phyloP scores from a whole-genome alignment of 352 stramenopile genomes.

The Phytophthora aleatoria region DNA sequence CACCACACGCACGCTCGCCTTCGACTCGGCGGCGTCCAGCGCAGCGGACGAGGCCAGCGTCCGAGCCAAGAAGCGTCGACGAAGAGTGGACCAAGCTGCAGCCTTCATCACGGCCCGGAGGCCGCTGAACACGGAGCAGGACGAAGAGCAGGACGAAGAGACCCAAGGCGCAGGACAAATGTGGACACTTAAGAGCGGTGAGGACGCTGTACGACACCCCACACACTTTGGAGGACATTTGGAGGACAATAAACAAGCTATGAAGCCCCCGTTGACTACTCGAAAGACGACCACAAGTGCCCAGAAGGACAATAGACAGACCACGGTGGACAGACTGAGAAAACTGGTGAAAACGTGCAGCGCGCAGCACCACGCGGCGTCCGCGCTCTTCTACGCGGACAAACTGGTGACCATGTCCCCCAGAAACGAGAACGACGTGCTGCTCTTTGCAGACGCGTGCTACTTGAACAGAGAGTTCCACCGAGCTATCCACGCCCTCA shows the following conservation, averaged over 20 bases:
- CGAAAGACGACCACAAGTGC: slow-evolving; percentile 4
- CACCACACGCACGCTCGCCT: slow-evolving; percentile 49
- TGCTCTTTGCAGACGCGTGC: slow-evolving; percentile 82
- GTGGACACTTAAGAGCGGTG: slow-evolving; percentile 9
- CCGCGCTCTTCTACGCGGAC: slow-evolving; percentile 81
- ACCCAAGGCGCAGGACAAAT: slow-evolving; percentile 6
- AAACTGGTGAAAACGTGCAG: slow-evolving; percentile 51
- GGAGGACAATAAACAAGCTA: slow-evolving; percentile 2
- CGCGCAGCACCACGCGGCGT: slow-evolving; percentile 51
- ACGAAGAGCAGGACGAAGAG: slow-evolving; percentile 11
- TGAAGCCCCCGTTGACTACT: slow-evolving; percentile 5
- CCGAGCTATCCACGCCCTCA: slow-evolving; percentile 77
- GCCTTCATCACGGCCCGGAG: slow-evolving; percentile 40
- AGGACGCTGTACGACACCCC: slow-evolving; percentile 14
- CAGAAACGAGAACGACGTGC: slow-evolving; percentile 46
- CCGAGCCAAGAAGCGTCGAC: slow-evolving; percentile 45
- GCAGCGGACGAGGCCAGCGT: slow-evolving; percentile 26
- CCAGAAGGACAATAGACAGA: slow-evolving; percentile 5
- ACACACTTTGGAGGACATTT: slow-evolving; percentile 7
- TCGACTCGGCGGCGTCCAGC: slow-evolving; percentile 43
- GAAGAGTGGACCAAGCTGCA: slow-evolving; percentile 33
- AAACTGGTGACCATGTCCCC: slow-evolving; percentile 76
- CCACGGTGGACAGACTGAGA: slow-evolving; percentile 41
- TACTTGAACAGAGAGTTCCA: slow-evolving; percentile 74
- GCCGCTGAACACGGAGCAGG: slow-evolving; percentile 12